Evolutionary conservation across 2,329 filamentous ascomycete species (phyloP).

Genomic region (Aureobasidium musti): DNA sequence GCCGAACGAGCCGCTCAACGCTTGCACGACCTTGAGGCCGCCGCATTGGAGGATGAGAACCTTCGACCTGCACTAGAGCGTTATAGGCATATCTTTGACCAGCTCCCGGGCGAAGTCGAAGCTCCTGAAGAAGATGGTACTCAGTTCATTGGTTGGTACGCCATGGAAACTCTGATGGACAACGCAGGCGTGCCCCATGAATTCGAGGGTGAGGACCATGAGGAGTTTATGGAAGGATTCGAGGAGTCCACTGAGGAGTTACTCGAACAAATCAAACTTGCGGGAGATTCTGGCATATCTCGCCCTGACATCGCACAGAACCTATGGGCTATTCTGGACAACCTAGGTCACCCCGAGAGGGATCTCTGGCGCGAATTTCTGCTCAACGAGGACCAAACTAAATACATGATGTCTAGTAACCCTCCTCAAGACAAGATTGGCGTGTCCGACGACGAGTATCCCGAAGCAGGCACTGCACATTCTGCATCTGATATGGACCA

Average conservation of each 20-base stretch:
- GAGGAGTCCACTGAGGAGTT: conserved; percentile 26
- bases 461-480: background rate
- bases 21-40: conserved; percentile 22
- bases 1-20: conserved; percentile 28
- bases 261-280: conserved; percentile 26
- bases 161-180: conserved; percentile 36
- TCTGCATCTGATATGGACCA: background rate
- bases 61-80: conserved; percentile 32
- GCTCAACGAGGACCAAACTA: conserved; percentile 8
- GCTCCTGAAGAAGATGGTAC: background rate
- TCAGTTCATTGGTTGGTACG: conserved; percentile 36
- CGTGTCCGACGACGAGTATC: background rate
- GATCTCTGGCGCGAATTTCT: conserved; percentile 14
- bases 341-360: background rate
- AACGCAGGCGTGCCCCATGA: conserved; percentile 33
- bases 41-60: conserved; percentile 17
- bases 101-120: background rate
- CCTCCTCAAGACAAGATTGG: conserved; percentile 1
- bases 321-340: conserved; percentile 12
- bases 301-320: conserved; percentile 1
- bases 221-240: conserved; percentile 10
- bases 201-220: conserved; percentile 20
- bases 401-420: conserved; percentile 17
- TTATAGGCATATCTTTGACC: background rate
- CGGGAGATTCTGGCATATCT: conserved; percentile 7